Evolutionary conservation across 2,329 filamentous ascomycete species (phyloP).

Genomic region (Teratosphaeria destructans): DNA sequence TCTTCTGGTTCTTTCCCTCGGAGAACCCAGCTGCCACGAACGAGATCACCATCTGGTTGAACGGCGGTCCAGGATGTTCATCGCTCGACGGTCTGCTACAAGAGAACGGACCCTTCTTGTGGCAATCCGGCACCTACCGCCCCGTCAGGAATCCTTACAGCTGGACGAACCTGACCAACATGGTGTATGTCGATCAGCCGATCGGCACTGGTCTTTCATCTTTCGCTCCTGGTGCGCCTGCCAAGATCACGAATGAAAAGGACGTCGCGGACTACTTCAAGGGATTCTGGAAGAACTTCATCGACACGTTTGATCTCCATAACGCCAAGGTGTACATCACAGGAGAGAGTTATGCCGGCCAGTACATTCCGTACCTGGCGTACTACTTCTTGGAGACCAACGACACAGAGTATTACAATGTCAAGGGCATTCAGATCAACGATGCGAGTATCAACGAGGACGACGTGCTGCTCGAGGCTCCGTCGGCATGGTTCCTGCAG

Average conservation of each 20-base stretch:
- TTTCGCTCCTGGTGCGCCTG: conserved; percentile 15
- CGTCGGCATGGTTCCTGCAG: conserved; percentile 6
- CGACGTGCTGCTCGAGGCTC: conserved; percentile 27
- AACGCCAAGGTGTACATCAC: conserved; percentile 36
- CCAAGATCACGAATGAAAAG: conserved; percentile 26
- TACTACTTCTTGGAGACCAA: conserved; percentile 18
- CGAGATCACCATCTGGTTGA: conserved; percentile 26
- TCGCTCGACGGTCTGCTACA: conserved; percentile 36
- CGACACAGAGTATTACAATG: conserved; percentile 23
- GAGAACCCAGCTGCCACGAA: conserved; percentile 34
- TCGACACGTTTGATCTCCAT: conserved; percentile 41
- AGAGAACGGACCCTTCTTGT: conserved; percentile 29
- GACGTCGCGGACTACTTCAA: conserved; percentile 33
- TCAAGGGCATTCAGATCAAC: conserved; percentile 22
- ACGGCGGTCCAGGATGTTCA: conserved; percentile 33
- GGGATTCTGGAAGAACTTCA: conserved; percentile 41
- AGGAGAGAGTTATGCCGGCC: conserved; percentile 20
- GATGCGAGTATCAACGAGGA: conserved; percentile 38
- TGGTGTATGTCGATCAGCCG: conserved; percentile 32
- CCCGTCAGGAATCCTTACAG: conserved; percentile 31
- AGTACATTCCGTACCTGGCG: conserved; percentile 27
- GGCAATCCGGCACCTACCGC: conserved; percentile 29
- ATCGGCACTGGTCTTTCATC: conserved; percentile 19
- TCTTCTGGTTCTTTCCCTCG: conserved; percentile 42
- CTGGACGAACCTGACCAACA: conserved; percentile 31